phyloP scores from a whole-genome alignment of 164 flowering plant species.

The Macadamia integrifolia region DNA sequence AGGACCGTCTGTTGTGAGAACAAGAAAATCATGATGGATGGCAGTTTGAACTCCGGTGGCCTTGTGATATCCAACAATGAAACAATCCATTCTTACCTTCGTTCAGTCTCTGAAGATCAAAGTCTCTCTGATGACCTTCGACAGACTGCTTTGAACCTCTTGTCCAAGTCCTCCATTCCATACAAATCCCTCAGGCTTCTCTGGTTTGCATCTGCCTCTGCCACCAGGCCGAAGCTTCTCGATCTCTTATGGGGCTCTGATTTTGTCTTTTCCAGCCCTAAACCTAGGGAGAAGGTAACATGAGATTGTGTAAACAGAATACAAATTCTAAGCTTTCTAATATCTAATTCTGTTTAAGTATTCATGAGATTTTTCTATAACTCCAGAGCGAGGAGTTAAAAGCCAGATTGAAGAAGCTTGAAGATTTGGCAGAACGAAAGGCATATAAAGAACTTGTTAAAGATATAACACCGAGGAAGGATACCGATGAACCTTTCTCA shows the following conservation, averaged over 20 bases:
- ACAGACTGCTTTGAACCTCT: slow-evolving; percentile 40
- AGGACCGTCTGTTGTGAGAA: no score
- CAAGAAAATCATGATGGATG: no score
- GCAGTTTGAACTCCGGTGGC: background rate
- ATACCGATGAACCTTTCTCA: slow-evolving; percentile 62
- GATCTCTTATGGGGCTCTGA: slow-evolving; percentile 45
- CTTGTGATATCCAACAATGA: slow-evolving; percentile 45
- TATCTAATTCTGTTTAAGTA: background rate
- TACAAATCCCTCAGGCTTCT: slow-evolving; percentile 49
- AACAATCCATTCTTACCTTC: slow-evolving; percentile 44
- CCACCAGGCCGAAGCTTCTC: slow-evolving; percentile 41
- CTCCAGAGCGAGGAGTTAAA: slow-evolving; percentile 75
- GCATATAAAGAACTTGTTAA: slow-evolving; percentile 76
- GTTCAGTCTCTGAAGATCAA: slow-evolving; percentile 33
- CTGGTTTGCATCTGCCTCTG: slow-evolving; percentile 40
- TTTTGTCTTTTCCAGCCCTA: slow-evolving; percentile 66
- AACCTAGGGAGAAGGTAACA: slow-evolving; percentile 76
- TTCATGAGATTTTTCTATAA: slow-evolving; percentile 7
- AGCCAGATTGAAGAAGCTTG: slow-evolving; percentile 62
- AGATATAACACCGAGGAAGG: slow-evolving; percentile 62
- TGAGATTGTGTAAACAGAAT: background rate
- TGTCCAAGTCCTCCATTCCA: slow-evolving; percentile 29
- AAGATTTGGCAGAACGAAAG: slow-evolving; percentile 58
- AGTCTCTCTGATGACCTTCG: slow-evolving; percentile 37
- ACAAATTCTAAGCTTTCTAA: background rate